Percentiles rank a stretch among this genome's conserved stretches.
phyloP scores from a whole-genome alignment of 176 grass and related monocot genomes.

The Poa pratensis region DNA sequence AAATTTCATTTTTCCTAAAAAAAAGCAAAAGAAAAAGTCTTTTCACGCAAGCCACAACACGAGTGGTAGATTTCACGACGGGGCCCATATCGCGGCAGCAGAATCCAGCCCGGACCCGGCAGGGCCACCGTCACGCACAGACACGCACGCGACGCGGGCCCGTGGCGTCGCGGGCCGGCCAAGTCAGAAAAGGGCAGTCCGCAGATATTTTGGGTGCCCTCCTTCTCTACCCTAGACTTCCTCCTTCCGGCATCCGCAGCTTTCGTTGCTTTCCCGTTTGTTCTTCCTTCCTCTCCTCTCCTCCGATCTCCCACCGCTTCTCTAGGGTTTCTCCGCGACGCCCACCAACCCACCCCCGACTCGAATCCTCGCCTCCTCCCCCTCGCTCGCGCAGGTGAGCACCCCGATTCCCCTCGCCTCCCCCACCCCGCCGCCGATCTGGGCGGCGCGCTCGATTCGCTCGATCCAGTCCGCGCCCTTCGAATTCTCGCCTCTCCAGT shows the following conservation, averaged over 20 bases:
- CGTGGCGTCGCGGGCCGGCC: conserved; percentile 32
- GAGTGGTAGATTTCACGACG: neutral
- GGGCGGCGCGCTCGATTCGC: neutral
- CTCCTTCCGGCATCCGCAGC: neutral
- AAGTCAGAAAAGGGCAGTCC: conserved; percentile 15
- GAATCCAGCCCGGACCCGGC: neutral
- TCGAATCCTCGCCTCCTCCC: neutral
- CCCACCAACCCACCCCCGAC: neutral
- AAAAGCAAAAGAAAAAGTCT: neutral
- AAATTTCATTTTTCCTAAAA: too few relatives aligned
- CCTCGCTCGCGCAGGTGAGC: conserved; percentile 25
- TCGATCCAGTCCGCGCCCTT: conserved; percentile 16
- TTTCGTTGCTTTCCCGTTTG: neutral
- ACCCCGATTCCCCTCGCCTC: neutral
- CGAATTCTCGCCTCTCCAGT: neutral
- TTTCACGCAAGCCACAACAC: neutral
- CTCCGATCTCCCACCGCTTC: conserved; percentile 14
- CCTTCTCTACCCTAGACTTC: neutral
- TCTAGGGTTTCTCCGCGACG: conserved; percentile 34
- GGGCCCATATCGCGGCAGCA: neutral
- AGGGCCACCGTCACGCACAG: neutral
- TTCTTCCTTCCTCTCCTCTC: neutral
- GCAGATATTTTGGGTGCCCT: conserved; percentile 32
- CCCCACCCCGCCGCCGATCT: neutral
- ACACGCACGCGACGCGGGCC: neutral